These are phyloP conservation scores for Aspergillus sclerotioniger DNA, from an alignment of 495 filamentous ascomycete genomes.

Conservation along the genomic window DNA sequence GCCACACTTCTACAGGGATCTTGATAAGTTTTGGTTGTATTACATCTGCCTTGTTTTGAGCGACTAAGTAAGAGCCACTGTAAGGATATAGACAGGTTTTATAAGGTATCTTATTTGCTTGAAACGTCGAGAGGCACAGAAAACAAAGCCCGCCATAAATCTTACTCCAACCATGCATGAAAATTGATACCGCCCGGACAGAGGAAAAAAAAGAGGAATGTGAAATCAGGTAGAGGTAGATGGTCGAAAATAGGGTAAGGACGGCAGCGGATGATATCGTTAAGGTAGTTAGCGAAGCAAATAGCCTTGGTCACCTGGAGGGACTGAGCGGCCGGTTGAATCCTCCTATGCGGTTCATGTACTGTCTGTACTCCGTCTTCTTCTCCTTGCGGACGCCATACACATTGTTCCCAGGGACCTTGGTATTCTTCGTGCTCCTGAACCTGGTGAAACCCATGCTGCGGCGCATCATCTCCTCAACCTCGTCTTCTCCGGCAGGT, in stretches of 20 bases:
- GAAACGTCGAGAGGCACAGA: neutral
- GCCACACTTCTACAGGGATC: constrained; percentile 9
- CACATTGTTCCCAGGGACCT: constrained; percentile 85
- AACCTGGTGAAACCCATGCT: constrained; percentile 90
- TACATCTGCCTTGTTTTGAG: neutral
- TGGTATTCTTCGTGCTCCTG: constrained; percentile 83
- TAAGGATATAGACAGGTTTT: neutral
- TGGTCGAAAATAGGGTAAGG: constrained; percentile 6
- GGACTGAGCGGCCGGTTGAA: constrained; percentile 90
- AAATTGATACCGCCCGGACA: constrained; percentile 7
- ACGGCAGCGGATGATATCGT: neutral
- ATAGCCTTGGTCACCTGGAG: constrained; percentile 28
- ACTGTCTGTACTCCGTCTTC: constrained; percentile 93
- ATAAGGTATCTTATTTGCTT: neutral
- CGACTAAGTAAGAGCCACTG: neutral
- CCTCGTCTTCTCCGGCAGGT: constrained; percentile 64
- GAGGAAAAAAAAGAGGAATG: constrained; percentile 3
- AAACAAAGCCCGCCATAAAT: constrained; percentile 4
- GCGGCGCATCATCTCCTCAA: constrained; percentile 69
- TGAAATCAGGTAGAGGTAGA: neutral
- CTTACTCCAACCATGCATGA: constrained; percentile 25
- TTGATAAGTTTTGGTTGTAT: neutral
- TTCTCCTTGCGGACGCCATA: constrained; percentile 89
- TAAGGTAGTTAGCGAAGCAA: constrained; percentile 1
- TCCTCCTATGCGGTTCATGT: constrained; percentile 96